Evolutionary conservation across 2,329 filamentous ascomycete genomes (phyloP).

Genomic region (Ascochyta koolunga): DNA sequence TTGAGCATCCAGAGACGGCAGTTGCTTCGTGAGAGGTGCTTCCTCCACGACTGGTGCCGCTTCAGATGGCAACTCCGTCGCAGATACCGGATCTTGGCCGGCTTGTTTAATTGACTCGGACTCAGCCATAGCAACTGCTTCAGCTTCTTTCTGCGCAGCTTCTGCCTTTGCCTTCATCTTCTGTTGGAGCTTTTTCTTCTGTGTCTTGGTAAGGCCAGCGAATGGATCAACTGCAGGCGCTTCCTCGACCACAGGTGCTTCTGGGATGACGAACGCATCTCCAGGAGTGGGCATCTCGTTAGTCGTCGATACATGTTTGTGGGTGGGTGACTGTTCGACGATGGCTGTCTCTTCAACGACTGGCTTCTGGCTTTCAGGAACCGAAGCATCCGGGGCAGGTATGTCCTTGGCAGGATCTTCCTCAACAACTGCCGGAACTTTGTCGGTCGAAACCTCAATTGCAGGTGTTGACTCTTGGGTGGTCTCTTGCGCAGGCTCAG

Average conservation of each 20-base stretch:
- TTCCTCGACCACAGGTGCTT: background rate
- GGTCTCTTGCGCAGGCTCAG: background rate
- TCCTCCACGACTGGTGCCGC: background rate
- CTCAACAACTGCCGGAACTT: background rate
- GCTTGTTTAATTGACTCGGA: background rate
- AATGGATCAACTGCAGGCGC: background rate
- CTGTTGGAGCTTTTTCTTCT: constrained; percentile 34
- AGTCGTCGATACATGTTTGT: background rate
- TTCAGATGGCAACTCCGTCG: background rate
- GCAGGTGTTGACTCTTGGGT: background rate
- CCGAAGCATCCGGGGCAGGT: background rate
- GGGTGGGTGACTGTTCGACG: background rate
- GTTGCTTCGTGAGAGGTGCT: background rate
- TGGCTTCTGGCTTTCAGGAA: background rate
- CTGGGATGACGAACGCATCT: constrained; percentile 10
- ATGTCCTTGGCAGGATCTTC: background rate
- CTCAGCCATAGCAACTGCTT: background rate
- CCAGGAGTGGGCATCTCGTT: background rate
- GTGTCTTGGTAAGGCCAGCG: background rate
- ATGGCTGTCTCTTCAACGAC: background rate
- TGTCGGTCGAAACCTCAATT: background rate
- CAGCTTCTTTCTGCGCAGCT: constrained; percentile 12
- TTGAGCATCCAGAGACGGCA: too few relatives aligned
- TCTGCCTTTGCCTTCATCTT: constrained; percentile 13
- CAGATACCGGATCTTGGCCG: background rate